Evolutionary conservation across 768 basidiomycete genomes (phyloP).

Genomic region (Zangia roseola): DNA sequence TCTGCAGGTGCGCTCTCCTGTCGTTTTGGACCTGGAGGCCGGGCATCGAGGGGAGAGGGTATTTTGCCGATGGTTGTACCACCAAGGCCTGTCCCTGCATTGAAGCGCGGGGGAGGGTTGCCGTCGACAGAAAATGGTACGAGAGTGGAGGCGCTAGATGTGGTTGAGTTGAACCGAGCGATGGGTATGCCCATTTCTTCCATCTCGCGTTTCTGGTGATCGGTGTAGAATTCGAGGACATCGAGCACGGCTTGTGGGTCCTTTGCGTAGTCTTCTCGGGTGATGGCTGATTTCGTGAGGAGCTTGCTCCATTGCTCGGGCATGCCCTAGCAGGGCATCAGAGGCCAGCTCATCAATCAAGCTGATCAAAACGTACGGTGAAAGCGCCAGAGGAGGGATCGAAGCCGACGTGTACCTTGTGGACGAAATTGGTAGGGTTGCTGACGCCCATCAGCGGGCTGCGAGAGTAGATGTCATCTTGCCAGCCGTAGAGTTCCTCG

Average conservation of each 20-base stretch:
- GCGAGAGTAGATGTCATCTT: slow-evolving; percentile 92
- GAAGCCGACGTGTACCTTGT: slow-evolving; percentile 98
- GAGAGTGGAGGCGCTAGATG: slow-evolving; percentile 30
- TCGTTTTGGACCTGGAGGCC: slow-evolving; percentile 38
- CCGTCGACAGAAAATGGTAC: slow-evolving; percentile 34
- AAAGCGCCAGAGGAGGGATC: slow-evolving; percentile 93
- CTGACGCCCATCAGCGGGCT: slow-evolving; percentile 92
- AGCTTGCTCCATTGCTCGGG: slow-evolving; percentile 97
- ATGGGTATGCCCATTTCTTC: slow-evolving; percentile 53
- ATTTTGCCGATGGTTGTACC: slow-evolving; percentile 55
- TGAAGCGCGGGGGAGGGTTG: slow-evolving; percentile 73
- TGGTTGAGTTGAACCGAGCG: slow-evolving; percentile 19
- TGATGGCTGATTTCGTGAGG: slow-evolving; percentile 96
- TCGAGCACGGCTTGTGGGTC: slow-evolving; percentile 97
- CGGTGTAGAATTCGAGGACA: slow-evolving; percentile 97
- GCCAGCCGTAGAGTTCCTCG: slow-evolving; percentile 97
- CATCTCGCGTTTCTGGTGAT: slow-evolving; percentile 92
- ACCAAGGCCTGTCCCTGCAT: slow-evolving; percentile 88
- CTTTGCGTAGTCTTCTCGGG: slow-evolving; percentile 94
- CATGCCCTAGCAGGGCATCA: too few species aligned
- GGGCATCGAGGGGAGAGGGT: slow-evolving; percentile 34
- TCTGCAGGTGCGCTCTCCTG: slow-evolving; percentile 47
- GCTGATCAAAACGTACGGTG: slow-evolving; percentile 58
- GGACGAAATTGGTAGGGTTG: slow-evolving; percentile 96
- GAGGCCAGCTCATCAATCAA: too few species aligned